Evolutionary conservation across 108 stramenopile genomes (phyloP).

Genomic region (Cyclotella distinguenda): DNA sequence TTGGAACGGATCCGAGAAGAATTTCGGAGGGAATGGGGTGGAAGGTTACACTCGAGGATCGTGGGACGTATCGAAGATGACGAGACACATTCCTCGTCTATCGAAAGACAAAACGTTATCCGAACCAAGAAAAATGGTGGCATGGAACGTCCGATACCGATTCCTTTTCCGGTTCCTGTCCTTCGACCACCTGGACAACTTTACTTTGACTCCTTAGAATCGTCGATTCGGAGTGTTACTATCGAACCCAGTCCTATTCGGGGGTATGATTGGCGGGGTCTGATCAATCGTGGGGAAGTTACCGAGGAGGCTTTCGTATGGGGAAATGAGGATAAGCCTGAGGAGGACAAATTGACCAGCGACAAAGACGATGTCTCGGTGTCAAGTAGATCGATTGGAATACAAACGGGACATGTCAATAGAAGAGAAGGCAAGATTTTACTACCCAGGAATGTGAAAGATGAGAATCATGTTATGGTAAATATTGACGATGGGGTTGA

Average conservation of each 20-base stretch:
- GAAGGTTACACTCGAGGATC: slow-evolving; percentile 26
- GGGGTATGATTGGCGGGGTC: slow-evolving; percentile 40
- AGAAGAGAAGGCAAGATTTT: slow-evolving; percentile 1
- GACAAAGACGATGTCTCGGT: slow-evolving; percentile 4
- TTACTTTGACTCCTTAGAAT: slow-evolving; percentile 21
- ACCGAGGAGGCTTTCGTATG: slow-evolving; percentile 18
- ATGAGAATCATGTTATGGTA: neutral
- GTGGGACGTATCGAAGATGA: slow-evolving; percentile 17
- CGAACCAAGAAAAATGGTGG: slow-evolving; percentile 39
- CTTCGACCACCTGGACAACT: slow-evolving; percentile 2
- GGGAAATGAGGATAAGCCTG: neutral
- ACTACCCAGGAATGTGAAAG: neutral
- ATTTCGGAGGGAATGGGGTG: slow-evolving; percentile 16
- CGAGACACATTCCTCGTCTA: neutral
- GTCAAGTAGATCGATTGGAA: slow-evolving; percentile 20
- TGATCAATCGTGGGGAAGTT: slow-evolving; percentile 41
- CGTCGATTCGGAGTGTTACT: slow-evolving; percentile 32
- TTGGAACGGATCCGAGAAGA: neutral
- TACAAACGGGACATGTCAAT: slow-evolving; percentile 7
- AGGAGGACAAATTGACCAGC: neutral
- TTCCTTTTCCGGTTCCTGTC: slow-evolving; percentile 39
- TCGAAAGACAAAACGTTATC: neutral
- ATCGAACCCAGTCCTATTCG: slow-evolving; percentile 44
- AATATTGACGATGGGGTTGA: neutral
- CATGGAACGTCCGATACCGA: slow-evolving; percentile 38